These are phyloP conservation scores for Thoreauomyces humboldtii DNA, from an alignment of 192 early-diverging fungal species.

Conservation along the genomic window DNA sequence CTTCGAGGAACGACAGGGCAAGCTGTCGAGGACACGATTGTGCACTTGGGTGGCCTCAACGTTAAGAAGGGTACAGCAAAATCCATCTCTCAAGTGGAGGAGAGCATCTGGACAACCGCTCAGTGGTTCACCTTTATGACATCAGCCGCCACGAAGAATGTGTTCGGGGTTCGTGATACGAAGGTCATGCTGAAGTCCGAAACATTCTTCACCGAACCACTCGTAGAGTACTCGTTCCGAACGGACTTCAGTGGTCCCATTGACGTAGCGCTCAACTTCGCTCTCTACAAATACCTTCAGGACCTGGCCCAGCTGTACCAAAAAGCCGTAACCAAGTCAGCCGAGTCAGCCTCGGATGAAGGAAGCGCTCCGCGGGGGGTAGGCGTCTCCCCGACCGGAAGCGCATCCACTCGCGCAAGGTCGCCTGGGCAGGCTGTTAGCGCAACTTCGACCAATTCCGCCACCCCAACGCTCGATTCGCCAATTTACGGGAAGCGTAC, in stretches of 20 bases:
- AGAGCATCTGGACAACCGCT: constrained; percentile 43
- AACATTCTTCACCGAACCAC: constrained; percentile 8
- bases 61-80: constrained; percentile 43
- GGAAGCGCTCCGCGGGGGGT: neutral
- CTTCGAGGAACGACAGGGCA: neutral
- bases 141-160: constrained; percentile 39
- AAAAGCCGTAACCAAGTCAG: constrained; percentile 24
- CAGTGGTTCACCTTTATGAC: constrained; percentile 49
- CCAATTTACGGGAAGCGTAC: neutral
- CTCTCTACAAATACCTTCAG: constrained; percentile 46
- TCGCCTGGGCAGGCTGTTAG: neutral
- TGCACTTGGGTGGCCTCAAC: constrained; percentile 23
- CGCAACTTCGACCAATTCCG: constrained; percentile 10
- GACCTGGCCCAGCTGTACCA: constrained; percentile 42
- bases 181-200: constrained; percentile 17
- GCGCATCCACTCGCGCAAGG: neutral
- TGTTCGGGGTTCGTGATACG: constrained; percentile 33
- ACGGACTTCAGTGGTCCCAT: constrained; percentile 46
- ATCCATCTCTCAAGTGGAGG: constrained; percentile 43
- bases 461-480: neutral
- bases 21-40: constrained; percentile 19
- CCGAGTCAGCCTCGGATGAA: neutral
- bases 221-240: constrained; percentile 39
- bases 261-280: constrained; percentile 53
- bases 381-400: neutral